phyloP scores from a whole-genome alignment of 2,329 filamentous ascomycete genomes.

The Cercospora canescens region DNA sequence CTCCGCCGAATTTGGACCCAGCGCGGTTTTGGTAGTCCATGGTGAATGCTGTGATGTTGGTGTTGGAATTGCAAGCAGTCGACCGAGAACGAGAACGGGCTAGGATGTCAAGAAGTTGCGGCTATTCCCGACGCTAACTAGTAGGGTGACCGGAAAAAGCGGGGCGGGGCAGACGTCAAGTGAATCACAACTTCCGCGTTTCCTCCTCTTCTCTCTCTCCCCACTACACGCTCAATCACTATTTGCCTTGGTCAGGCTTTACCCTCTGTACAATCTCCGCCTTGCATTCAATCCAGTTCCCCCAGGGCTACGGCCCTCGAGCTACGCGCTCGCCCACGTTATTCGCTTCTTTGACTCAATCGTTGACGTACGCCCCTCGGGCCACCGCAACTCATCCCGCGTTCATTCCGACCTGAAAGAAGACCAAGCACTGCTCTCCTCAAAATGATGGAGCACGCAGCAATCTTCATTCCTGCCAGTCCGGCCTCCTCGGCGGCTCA shows the following conservation, averaged over 20 bases:
- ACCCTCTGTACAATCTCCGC: neutral
- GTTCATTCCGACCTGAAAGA: neutral
- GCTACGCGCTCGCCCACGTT: slow-evolving; percentile 1
- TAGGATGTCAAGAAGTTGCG: neutral
- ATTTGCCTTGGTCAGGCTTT: slow-evolving; percentile 14
- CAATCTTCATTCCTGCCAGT: slow-evolving; percentile 16
- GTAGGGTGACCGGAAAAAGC: slow-evolving; percentile 2
- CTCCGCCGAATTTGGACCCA: slow-evolving; percentile 96
- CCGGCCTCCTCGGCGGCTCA: slow-evolving; percentile 6
- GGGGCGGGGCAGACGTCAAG: neutral
- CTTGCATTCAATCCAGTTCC: slow-evolving; percentile 2
- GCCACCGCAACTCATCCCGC: neutral
- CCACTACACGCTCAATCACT: neutral
- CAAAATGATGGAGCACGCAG: slow-evolving; percentile 9
- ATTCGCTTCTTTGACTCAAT: neutral
- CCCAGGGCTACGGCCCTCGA: slow-evolving; percentile 10
- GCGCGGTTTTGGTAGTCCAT: slow-evolving; percentile 73
- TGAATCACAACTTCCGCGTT: neutral
- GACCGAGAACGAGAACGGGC: neutral
- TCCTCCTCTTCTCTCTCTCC: neutral
- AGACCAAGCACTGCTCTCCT: neutral
- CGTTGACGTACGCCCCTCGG: neutral
- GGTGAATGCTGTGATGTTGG: neutral
- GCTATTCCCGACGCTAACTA: neutral
- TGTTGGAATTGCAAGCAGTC: neutral